These are phyloP conservation scores for Solanum clarkiae DNA, from an alignment of 257 asterid genomes.

Conservation along the genomic window DNA sequence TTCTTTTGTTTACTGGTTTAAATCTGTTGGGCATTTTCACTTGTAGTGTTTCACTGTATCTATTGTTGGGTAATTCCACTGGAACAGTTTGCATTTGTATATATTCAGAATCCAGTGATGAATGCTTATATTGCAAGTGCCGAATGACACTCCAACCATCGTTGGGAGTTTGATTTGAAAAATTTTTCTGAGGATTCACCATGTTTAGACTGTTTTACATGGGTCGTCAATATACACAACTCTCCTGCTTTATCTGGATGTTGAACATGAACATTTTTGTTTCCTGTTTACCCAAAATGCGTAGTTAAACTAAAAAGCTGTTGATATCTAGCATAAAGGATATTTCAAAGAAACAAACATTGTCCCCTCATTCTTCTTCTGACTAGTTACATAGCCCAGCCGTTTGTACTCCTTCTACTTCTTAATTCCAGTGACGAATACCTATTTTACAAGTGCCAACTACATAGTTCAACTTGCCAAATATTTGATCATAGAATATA, in stretches of 20 bases:
- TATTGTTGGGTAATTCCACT: not conserved
- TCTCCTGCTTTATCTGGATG: not conserved
- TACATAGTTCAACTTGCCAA: not conserved
- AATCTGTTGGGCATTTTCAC: not conserved
- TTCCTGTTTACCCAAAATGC: not conserved
- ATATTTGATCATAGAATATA: not conserved
- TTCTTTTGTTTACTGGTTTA: not conserved
- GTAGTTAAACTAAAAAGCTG: not conserved
- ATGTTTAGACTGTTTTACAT: not conserved
- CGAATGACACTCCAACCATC: not conserved
- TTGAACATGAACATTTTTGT: not conserved
- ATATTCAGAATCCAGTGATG: slow-evolving; percentile 5
- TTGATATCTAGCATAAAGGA: not conserved
- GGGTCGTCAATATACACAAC: not conserved
- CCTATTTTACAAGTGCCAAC: not conserved
- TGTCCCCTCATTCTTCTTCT: not conserved
- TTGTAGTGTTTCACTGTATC: not conserved
- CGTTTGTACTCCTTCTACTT: not conserved
- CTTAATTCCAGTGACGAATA: not conserved
- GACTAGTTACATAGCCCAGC: not conserved
- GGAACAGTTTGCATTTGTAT: not conserved
- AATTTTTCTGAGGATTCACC: slow-evolving; percentile 1
- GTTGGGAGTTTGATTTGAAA: slow-evolving; percentile 14
- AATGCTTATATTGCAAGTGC: slow-evolving; percentile 9
- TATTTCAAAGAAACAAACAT: not conserved